Percentiles rank a stretch among this genome's conserved stretches.
Conservation (phyloP, 768 basidiomycete species). For the Trametes coccinea region DNA sequence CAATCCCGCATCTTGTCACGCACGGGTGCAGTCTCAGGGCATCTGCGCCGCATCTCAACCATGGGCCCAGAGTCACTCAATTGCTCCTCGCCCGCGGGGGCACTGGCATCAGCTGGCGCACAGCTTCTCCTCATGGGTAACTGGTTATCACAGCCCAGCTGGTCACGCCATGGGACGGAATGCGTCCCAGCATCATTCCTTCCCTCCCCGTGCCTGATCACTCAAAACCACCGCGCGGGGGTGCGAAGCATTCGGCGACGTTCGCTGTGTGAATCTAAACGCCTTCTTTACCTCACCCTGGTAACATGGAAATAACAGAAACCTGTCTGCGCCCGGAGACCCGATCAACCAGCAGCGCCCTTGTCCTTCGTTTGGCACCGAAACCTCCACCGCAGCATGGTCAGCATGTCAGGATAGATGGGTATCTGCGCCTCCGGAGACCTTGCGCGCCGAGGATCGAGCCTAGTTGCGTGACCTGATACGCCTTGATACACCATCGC, state of each 20-base stretch:
- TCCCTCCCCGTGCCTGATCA: conserved; percentile 18
- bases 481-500: background rate
- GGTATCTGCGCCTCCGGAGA: background rate
- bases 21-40: background rate
- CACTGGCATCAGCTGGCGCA: background rate
- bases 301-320: conserved; percentile 26
- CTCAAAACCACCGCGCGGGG: conserved; percentile 9
- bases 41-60: too few species aligned
- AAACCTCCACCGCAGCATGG: conserved; percentile 15
- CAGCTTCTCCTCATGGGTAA: conserved; percentile 18
- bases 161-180: conserved; percentile 13
- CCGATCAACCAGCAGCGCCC: conserved; percentile 14
- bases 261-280: conserved; percentile 6
- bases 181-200: conserved; percentile 17
- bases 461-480: background rate
- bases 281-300: conserved; percentile 25
- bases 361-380: conserved; percentile 14
- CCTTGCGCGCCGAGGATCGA: conserved; percentile 9
- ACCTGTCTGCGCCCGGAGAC: conserved; percentile 7
- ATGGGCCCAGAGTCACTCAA: background rate
- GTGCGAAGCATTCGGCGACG: conserved; percentile 10
- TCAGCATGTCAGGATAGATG: conserved; percentile 7
- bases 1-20: background rate
- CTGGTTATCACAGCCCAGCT: conserved; percentile 7
- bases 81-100: background rate